Conservation (phyloP, 2,329 filamentous ascomycete genomes). For the Geoglossum cookeanum region DNA sequence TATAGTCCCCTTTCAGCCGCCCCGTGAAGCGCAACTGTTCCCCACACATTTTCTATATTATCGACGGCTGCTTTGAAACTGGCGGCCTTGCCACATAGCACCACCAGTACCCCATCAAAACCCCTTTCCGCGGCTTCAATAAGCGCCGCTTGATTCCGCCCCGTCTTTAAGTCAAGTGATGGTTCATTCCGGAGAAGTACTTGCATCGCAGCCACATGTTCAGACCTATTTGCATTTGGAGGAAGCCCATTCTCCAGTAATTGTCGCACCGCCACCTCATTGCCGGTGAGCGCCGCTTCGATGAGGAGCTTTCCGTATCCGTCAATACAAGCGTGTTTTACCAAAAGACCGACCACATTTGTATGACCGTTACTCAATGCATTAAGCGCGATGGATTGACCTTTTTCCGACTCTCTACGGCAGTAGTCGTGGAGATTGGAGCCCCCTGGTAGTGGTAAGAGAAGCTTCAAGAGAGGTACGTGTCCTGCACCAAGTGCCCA, state of each 20-base stretch:
- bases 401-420: neutral
- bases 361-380: neutral
- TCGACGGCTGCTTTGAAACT: neutral
- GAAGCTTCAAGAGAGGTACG: slow-evolving; percentile 1
- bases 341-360: neutral
- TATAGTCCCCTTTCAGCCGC: neutral
- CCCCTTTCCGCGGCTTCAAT: neutral
- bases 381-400: neutral
- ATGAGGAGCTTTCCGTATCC: neutral
- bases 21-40: neutral
- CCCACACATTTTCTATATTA: neutral
- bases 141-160: neutral
- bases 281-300: neutral
- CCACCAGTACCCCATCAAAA: neutral
- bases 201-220: neutral
- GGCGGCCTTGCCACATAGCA: neutral
- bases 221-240: neutral
- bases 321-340: neutral
- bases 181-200: neutral
- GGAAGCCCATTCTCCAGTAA: neutral
- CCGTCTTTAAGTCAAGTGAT: neutral
- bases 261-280: neutral
- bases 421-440: neutral
- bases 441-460: neutral
- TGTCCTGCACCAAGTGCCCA: slow-evolving; percentile 3